These are phyloP conservation scores for Fusarium torreyae DNA, from an alignment of 2,329 filamentous ascomycete genomes.

Conservation along the genomic window DNA sequence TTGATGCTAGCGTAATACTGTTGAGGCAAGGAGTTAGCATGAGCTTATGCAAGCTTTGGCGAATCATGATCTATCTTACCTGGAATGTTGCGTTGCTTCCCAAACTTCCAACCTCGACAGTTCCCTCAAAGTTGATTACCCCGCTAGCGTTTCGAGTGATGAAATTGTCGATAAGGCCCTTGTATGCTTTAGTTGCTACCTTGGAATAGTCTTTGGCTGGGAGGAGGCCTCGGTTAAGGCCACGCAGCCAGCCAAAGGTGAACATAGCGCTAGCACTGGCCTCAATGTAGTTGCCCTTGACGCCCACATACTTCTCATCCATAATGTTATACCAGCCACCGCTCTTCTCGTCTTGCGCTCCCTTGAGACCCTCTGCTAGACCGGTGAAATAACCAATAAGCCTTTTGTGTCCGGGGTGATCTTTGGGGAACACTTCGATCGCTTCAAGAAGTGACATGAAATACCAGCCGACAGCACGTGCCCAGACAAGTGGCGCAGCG, in stretches of 20 bases:
- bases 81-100: slow-evolving; percentile 65
- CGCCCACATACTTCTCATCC: slow-evolving; percentile 62
- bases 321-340: slow-evolving; percentile 73
- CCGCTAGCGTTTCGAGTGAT: slow-evolving; percentile 62
- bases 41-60: background rate
- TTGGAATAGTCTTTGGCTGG: slow-evolving; percentile 27
- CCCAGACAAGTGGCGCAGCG: slow-evolving; percentile 67
- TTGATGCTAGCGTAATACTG: slow-evolving; percentile 51
- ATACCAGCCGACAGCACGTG: slow-evolving; percentile 68
- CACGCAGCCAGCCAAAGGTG: slow-evolving; percentile 65
- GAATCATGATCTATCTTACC: slow-evolving; percentile 52
- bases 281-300: slow-evolving; percentile 71
- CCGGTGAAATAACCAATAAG: slow-evolving; percentile 57
- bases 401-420: slow-evolving; percentile 53
- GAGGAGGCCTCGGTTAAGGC: slow-evolving; percentile 46
- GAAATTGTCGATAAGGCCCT: slow-evolving; percentile 59
- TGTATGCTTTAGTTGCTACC: slow-evolving; percentile 42
- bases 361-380: slow-evolving; percentile 59
- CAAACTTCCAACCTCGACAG: slow-evolving; percentile 66
- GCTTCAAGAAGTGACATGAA: slow-evolving; percentile 65
- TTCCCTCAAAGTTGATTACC: slow-evolving; percentile 65
- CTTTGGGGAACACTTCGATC: slow-evolving; percentile 60
- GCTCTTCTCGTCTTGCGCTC: slow-evolving; percentile 60
- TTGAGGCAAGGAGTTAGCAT: background rate
- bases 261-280: slow-evolving; percentile 73